Percentiles rank a stretch among this genome's conserved stretches.
Conservation (phyloP, 2,329 filamentous ascomycete genomes). For the Aureobasidium sp. region DNA sequence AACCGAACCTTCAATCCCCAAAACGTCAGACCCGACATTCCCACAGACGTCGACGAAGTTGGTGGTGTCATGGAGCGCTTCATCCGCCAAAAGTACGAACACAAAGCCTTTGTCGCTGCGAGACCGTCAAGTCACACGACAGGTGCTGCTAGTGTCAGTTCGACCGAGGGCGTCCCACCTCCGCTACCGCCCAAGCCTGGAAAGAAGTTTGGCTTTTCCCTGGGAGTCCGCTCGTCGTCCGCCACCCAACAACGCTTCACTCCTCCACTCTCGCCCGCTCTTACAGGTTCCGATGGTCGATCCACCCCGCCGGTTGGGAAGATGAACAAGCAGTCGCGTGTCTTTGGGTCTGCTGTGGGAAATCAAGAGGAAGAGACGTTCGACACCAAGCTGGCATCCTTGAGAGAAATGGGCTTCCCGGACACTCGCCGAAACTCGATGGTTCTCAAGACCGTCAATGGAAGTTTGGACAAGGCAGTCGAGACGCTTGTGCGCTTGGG, state of each 20-base stretch:
- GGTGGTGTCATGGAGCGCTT: conserved; percentile 93
- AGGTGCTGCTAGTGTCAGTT: conserved; percentile 45
- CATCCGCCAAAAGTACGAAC: conserved; percentile 89
- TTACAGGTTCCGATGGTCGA: conserved; percentile 22
- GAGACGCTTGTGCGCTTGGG: conserved; percentile 79
- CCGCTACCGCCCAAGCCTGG: conserved; percentile 55
- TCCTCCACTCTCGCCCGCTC: conserved; percentile 30
- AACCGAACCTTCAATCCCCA: conserved; percentile 87
- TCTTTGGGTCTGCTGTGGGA: conserved; percentile 62
- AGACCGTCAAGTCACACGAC: conserved; percentile 39
- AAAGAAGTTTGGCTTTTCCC: conserved; percentile 55
- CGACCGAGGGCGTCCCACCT: conserved; percentile 49
- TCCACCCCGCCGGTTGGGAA: conserved; percentile 25
- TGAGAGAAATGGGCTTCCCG: conserved; percentile 86
- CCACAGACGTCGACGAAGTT: conserved; percentile 84
- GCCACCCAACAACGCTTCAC: conserved; percentile 56
- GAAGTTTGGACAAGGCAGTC: conserved; percentile 78
- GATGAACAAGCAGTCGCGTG: conserved; percentile 56
- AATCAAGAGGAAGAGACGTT: conserved; percentile 47
- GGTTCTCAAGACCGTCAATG: conserved; percentile 74
- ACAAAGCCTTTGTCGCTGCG: conserved; percentile 44
- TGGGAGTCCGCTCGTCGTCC: conserved; percentile 54
- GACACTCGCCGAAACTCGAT: conserved; percentile 76
- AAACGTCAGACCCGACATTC: conserved; percentile 73
- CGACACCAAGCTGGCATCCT: conserved; percentile 66